Evolutionary conservation across 2,329 filamentous ascomycete genomes (phyloP).

Genomic region (Neodidymelliopsis sp.): DNA sequence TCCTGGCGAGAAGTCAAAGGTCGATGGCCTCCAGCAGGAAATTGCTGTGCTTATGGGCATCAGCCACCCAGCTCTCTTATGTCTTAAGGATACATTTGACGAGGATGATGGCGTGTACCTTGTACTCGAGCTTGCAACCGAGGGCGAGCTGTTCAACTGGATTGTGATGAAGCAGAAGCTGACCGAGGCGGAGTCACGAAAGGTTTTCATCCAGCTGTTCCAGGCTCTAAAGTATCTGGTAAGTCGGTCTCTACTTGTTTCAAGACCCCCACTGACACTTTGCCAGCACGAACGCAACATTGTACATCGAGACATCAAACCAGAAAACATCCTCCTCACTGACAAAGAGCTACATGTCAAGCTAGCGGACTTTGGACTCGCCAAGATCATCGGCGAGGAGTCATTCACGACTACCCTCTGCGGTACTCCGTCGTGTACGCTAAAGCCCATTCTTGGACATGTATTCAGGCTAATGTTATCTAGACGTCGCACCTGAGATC

Average conservation of each 20-base stretch:
- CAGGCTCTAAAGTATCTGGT: constrained; percentile 95
- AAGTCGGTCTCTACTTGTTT: constrained; percentile 45
- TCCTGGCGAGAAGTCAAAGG: constrained; percentile 82
- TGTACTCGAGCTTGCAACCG: constrained; percentile 86
- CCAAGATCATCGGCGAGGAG: constrained; percentile 98
- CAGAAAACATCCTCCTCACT: constrained; percentile 90
- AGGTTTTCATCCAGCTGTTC: constrained; percentile 89
- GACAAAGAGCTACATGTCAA: constrained; percentile 89
- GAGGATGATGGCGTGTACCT: constrained; percentile 90
- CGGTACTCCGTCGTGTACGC: constrained; percentile 84
- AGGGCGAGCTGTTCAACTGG: constrained; percentile 95
- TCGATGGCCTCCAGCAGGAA: constrained; percentile 89
- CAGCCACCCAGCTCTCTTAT: constrained; percentile 90
- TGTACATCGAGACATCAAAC: constrained; percentile 97
- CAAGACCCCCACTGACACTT: constrained; percentile 33
- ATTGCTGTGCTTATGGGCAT: constrained; percentile 98
- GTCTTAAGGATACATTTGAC: constrained; percentile 93
- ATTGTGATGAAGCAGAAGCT: constrained; percentile 92
- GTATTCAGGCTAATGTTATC: constrained; percentile 26
- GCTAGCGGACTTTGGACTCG: constrained; percentile 93
- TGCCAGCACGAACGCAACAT: constrained; percentile 92
- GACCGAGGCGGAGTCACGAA: constrained; percentile 81
- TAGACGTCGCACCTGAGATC: constrained; percentile 92
- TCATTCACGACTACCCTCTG: constrained; percentile 97
- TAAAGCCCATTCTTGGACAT: background rate